Evolutionary conservation across 345 rosid species (phyloP), one percentile per base, ranked within the genome.

Genomic region (Limnanthes douglasii): DNA sequence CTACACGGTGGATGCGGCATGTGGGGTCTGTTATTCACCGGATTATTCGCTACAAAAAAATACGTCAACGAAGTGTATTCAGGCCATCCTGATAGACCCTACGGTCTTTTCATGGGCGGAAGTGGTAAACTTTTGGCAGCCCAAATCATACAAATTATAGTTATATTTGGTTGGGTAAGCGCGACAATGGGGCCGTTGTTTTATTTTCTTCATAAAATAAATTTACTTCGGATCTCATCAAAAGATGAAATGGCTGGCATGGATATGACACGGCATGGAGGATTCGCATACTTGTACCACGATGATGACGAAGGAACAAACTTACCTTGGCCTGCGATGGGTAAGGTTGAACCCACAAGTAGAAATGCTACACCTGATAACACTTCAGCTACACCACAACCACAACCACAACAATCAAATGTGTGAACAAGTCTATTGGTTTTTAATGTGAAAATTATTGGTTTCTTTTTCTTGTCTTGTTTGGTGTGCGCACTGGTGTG

Each of bases 271-370:
- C 48, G 64, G 27, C 72, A 65, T 24, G 72, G 61, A 3, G 67
- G 67, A 1, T 38, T 52, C 15, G 66, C 66, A 4, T 65, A 52
- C 33, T 41, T 2, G 6, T 60, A 56, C 21, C 35, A 48, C 10
- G 34, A 46, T 23, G 57, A 51, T 47, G 62, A 39, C 18, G 94
- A 77, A n/a, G n/a, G n/a, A n/a, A n/a, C n/a, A n/a, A n/a, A n/a
- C n/a, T n/a, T n/a, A n/a, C n/a, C n/a, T n/a, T n/a, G n/a, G n/a
- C n/a, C n/a, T n/a, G n/a, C n/a, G n/a, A n/a, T n/a, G n/a, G n/a
- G n/a, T n/a, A n/a, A n/a, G n/a, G n/a, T n/a, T n/a, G n/a, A n/a
- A n/a, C n/a, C n/a, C n/a, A n/a, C n/a, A n/a, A n/a, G n/a, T n/a
- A n/a, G n/a, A n/a, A n/a, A n/a, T n/a, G n/a, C n/a, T n/a, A n/a